Evolutionary conservation across 2,329 filamentous ascomycete genomes (phyloP).

Genomic region (Chaetomiaceae sp.): DNA sequence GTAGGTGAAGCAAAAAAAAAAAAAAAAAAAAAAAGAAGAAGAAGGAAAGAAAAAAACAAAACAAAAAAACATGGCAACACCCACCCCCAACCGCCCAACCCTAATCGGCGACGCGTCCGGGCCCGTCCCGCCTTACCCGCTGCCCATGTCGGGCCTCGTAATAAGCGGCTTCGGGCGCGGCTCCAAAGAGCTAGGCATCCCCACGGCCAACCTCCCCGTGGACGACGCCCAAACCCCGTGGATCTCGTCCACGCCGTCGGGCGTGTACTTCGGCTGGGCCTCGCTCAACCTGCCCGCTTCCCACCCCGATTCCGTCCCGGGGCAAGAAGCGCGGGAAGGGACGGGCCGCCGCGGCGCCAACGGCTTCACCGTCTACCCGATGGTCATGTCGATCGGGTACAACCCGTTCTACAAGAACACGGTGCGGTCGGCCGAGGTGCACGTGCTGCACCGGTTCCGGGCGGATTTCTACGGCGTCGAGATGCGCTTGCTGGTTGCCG

Average conservation of each 20-base stretch:
- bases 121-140: constrained; percentile 73
- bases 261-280: constrained; percentile 93
- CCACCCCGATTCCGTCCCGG: constrained; percentile 39
- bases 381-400: constrained; percentile 93
- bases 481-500: constrained; percentile 75
- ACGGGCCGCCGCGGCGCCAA: not conserved
- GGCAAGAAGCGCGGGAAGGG: not conserved
- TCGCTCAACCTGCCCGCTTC: constrained; percentile 57
- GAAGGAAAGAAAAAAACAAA: not conserved
- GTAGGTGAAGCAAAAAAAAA: too few species aligned
- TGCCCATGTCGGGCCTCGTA: constrained; percentile 79
- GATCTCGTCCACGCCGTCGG: constrained; percentile 63
- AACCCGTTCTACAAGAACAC: constrained; percentile 97
- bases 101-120: constrained; percentile 71
- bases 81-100: constrained; percentile 48
- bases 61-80: constrained; percentile 9
- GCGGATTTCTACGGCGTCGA: constrained; percentile 80
- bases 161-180: constrained; percentile 92
- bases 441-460: constrained; percentile 73
- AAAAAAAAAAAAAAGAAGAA: not conserved
- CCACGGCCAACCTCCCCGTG: constrained; percentile 87
- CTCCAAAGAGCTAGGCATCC: constrained; percentile 94
- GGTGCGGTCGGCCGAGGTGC: constrained; percentile 81
- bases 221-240: constrained; percentile 55
- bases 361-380: constrained; percentile 58